Evolutionary conservation across 495 filamentous ascomycete genomes (phyloP).

Genomic region (Podospora comata): DNA sequence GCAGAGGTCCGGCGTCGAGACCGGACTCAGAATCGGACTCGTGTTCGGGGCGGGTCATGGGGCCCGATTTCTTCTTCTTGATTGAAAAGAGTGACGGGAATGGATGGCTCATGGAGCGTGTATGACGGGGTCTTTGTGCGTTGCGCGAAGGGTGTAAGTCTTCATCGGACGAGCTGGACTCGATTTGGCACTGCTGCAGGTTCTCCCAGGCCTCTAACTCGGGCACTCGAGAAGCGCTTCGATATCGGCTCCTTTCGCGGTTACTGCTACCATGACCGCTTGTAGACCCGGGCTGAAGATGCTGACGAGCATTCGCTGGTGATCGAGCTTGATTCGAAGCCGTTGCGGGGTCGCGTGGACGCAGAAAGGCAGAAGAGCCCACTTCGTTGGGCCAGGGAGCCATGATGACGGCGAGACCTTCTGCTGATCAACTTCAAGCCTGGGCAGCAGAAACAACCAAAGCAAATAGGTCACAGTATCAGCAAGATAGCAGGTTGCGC

Average conservation of each 20-base stretch:
- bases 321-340: constrained; percentile 3
- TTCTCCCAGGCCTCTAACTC: constrained; percentile 23
- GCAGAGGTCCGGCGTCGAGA: constrained; percentile 28
- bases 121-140: constrained; percentile 43
- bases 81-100: constrained; percentile 63
- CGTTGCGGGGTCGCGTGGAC: constrained; percentile 12
- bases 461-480: constrained; percentile 1
- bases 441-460: constrained; percentile 1
- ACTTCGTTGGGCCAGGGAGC: constrained; percentile 29
- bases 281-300: constrained; percentile 1
- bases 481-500: neutral
- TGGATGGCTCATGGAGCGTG: constrained; percentile 73
- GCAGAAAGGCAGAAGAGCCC: constrained; percentile 20
- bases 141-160: constrained; percentile 31
- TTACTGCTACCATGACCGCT: neutral
- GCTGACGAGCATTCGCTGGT: constrained; percentile 5
- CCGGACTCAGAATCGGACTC: constrained; percentile 30
- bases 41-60: constrained; percentile 19
- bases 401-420: constrained; percentile 20
- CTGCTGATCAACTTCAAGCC: neutral
- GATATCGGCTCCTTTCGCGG: constrained; percentile 16
- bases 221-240: constrained; percentile 19
- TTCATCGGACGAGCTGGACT: constrained; percentile 46
- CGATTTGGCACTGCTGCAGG: constrained; percentile 26
- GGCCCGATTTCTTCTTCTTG: constrained; percentile 49